Evolutionary conservation across 2,329 filamentous ascomycete genomes (phyloP), one percentile per base, ranked within the genome.

Genomic region (Monosporascus sp.): DNA sequence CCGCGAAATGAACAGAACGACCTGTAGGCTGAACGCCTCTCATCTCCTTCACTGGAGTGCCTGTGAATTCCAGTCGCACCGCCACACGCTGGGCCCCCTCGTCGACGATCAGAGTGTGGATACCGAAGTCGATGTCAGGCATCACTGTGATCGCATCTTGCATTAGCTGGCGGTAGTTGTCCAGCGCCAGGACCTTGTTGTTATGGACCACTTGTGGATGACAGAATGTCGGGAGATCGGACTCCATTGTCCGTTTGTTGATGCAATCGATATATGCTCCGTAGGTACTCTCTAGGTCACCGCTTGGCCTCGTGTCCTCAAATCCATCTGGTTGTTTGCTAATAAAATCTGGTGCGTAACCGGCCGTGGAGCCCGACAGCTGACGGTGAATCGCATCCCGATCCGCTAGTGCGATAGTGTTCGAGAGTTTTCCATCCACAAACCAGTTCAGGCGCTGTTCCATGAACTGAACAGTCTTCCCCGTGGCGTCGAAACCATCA

Each of bases 201-300:
- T 72, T 72, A 61, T 71, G 67, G 11, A 59, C 56, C 5, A 69
- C 59, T 2, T 54, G 51, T 3, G 57, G 49, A 31, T 67, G 66
- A 48, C 64, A 68, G 56, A 63, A 68, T 0, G 36, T 49, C 0
- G 61, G 56, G 19, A 72, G 65, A 16, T 61, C 52, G 2, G 52
- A 36, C 26, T 46, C 51, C 62, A 64, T 62, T 3, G 64, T 64
- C 26, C 59, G 61, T 20, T 52, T 56, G 53, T 71, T 71, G 57
- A 73, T 69, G 56, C 63, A 62, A 17, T 53, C 50, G 40, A 71
- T 62, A 56, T 72, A 72, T 2, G 51, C 56, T 8, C 56, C 54
- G 53, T 72, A 72, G 8, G 2, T 59, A 3, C 56, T 54, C 16
- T 62, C 53, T 6, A 66, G 54, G 16, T 57, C 58, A 34, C 37